Evolutionary conservation across 2,329 filamentous ascomycete genomes (phyloP), one percentile per base, ranked within the genome.

Genomic region (Huntiella moniliformis): DNA sequence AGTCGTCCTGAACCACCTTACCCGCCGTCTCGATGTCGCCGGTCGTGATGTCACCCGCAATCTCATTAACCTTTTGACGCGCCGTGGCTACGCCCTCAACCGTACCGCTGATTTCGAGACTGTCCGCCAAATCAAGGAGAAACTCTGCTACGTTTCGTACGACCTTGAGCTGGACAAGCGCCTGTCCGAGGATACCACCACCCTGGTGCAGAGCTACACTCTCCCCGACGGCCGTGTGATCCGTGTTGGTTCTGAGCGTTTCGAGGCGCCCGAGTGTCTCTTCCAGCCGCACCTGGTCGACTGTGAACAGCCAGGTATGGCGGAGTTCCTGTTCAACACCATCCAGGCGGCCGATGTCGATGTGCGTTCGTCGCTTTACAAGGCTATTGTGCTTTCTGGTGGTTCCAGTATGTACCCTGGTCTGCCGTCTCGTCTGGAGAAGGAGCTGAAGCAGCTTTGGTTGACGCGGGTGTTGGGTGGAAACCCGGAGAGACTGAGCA

Each of bases 371-470:
- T 92, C 85, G 52, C 70, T 98, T 50, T 98, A 91, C 74, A 95
- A 94, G 70, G 91, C 91, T 10, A 88, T 98, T 56, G 91, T 98
- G 50, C 73, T 98, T 46, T 95, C 86, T 37, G 91, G 91, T 53
- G 91, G 91, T 54, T 92, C 83, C 70, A 93, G 84, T 77, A 98
- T 98, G 91, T 98, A 98, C 63, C 91, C 91, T 0, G 91, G 91
- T 50, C 71, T 98, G 53, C 91, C 91, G 4, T 94, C 85, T 51
- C 75, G 91, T 52, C 66, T 98, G 63, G 91, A 98, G 67, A 98
- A 98, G 73, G 91, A 98, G 65, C 67, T 98, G 56, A 98, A 98
- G 72, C 91, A 98, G 68, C 67, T 98, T 56, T 98, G 91, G 91
- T 74, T 98, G 53, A 95, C 88, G 46, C 79, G 81, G 53, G 86